These are phyloP conservation scores for Ligustrum vulgare DNA, from an alignment of 257 asterid genomes.

Conservation along the genomic window DNA sequence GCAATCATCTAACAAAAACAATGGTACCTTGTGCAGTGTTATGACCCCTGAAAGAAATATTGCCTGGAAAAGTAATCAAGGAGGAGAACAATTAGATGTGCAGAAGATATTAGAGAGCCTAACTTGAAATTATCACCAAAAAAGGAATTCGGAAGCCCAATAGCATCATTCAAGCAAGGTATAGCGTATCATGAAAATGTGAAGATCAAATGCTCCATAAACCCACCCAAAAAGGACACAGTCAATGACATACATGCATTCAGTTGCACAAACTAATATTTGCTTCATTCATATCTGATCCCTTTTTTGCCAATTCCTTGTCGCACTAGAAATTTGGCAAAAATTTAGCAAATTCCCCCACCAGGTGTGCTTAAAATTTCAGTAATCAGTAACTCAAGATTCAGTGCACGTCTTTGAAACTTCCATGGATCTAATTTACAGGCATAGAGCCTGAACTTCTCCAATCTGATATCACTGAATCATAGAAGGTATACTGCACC, in stretches of 20 bases:
- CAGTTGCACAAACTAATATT: neutral
- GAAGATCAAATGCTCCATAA: neutral
- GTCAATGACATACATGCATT: neutral
- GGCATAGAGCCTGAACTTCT: neutral
- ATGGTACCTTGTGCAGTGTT: constrained; percentile 52
- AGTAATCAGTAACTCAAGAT: neutral
- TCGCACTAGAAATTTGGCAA: neutral
- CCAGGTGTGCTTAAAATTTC: neutral
- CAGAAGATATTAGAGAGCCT: constrained; percentile 4
- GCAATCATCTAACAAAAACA: neutral
- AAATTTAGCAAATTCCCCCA: neutral
- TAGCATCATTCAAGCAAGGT: constrained; percentile 2
- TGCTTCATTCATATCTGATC: neutral
- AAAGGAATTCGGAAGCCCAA: neutral
- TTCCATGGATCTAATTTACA: neutral
- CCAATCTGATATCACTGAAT: neutral
- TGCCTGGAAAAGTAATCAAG: constrained; percentile 45
- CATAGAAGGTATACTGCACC: neutral
- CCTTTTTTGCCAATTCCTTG: constrained; percentile 6
- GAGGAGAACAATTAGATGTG: constrained; percentile 18
- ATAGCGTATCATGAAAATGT: neutral
- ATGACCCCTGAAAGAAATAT: constrained; percentile 52
- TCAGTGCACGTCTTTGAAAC: neutral
- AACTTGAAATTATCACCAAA: constrained; percentile 9
- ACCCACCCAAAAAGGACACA: neutral